phyloP scores from a whole-genome alignment of 805 yeast species.

The Komagataella pastoris region DNA sequence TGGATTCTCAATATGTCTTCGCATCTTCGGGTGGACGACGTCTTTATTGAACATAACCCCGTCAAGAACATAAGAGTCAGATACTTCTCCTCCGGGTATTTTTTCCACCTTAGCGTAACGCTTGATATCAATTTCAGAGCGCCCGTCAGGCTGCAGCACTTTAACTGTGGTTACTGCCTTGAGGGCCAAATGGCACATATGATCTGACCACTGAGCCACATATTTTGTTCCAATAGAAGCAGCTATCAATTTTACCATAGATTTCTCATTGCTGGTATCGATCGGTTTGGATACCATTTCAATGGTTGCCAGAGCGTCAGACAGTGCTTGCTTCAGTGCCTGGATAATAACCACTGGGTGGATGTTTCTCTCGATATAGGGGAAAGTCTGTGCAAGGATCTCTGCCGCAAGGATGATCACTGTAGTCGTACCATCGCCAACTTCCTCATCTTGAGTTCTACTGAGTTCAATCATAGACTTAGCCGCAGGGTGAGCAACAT shows the following conservation, averaged over 20 bases:
- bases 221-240: slow-evolving; percentile 96
- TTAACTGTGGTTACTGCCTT: slow-evolving; percentile 79
- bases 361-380: slow-evolving; percentile 86
- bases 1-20: slow-evolving; percentile 79
- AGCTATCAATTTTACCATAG: slow-evolving; percentile 74
- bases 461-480: slow-evolving; percentile 95
- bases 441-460: slow-evolving; percentile 97
- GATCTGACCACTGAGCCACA: slow-evolving; percentile 78
- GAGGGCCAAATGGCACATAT: slow-evolving; percentile 82
- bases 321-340: slow-evolving; percentile 81
- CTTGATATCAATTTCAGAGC: slow-evolving; percentile 76
- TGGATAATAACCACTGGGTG: slow-evolving; percentile 95
- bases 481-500: slow-evolving; percentile 97
- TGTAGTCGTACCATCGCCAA: slow-evolving; percentile 96
- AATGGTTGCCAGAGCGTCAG: slow-evolving; percentile 83
- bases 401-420: slow-evolving; percentile 97
- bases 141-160: slow-evolving; percentile 43
- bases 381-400: slow-evolving; percentile 88
- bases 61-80: slow-evolving; percentile 75
- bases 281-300: slow-evolving; percentile 75
- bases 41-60: slow-evolving; percentile 94
- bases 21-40: slow-evolving; percentile 98
- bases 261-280: slow-evolving; percentile 70
- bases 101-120: slow-evolving; percentile 90
- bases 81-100: slow-evolving; percentile 95